These are phyloP conservation scores for Vigna radiata DNA, from an alignment of 306 rosid species.

Conservation along the genomic window DNA sequence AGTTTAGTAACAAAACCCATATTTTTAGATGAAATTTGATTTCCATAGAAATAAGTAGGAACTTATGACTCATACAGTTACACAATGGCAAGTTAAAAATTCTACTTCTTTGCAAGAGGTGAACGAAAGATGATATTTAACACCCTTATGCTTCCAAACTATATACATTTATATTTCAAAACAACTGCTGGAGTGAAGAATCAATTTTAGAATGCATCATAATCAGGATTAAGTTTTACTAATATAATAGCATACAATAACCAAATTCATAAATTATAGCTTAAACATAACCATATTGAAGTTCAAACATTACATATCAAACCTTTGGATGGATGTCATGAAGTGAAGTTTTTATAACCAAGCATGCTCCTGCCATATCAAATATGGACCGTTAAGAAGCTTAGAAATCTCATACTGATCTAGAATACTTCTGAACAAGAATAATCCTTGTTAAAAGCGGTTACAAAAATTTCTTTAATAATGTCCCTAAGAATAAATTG, in stretches of 20 bases:
- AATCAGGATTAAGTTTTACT: slow-evolving; percentile 1
- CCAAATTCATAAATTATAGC: slow-evolving; percentile 18
- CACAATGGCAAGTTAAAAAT: not conserved
- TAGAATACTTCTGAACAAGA: no score
- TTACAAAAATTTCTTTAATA: no score
- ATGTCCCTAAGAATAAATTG: no score
- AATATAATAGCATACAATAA: slow-evolving; percentile 13
- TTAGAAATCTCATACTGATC: slow-evolving; percentile 78
- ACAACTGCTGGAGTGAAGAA: slow-evolving; percentile 18
- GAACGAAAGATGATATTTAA: slow-evolving; percentile 13
- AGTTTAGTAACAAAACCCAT: no score
- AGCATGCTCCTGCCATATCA: slow-evolving; percentile 81
- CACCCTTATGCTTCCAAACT: not conserved
- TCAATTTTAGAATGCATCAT: slow-evolving; percentile 25
- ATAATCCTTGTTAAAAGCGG: no score
- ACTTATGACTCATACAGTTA: not conserved
- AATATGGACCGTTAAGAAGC: slow-evolving; percentile 81
- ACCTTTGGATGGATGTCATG: slow-evolving; percentile 64
- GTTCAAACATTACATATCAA: slow-evolving; percentile 45
- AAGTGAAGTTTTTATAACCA: slow-evolving; percentile 65
- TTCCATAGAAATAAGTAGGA: not conserved
- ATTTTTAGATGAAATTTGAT: not conserved
- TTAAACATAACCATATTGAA: slow-evolving; percentile 30
- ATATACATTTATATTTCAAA: not conserved
- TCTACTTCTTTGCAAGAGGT: slow-evolving; percentile 2